phyloP scores from a whole-genome alignment of 805 yeast species.

The Millerozyma miso region DNA sequence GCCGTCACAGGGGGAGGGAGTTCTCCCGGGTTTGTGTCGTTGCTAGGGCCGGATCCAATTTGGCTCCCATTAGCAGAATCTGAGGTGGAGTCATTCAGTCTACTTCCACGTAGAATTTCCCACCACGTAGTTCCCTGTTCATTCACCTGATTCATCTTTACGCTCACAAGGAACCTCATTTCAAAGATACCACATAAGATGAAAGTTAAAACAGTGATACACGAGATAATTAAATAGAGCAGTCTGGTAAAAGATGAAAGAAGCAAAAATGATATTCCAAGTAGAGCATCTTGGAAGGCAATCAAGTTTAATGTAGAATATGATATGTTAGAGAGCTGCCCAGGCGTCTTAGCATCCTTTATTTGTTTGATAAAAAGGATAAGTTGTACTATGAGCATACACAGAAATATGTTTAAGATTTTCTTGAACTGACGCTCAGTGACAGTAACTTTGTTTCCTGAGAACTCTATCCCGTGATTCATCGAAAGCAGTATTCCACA shows the following conservation, averaged over 20 bases:
- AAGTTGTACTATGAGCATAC: constrained; percentile 48
- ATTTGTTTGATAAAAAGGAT: constrained; percentile 63
- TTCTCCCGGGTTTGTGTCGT: background rate
- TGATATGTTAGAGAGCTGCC: constrained; percentile 70
- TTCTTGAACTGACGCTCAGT: constrained; percentile 30
- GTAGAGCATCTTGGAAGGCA: constrained; percentile 67
- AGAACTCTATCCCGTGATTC: constrained; percentile 13
- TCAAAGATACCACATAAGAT: constrained; percentile 72
- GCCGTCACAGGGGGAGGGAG: background rate
- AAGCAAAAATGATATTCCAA: constrained; percentile 59
- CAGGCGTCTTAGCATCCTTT: constrained; percentile 71
- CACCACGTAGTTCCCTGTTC: constrained; percentile 65
- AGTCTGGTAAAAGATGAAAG: constrained; percentile 52
- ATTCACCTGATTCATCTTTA: constrained; percentile 66
- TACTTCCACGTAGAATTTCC: constrained; percentile 61
- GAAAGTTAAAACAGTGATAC: constrained; percentile 66
- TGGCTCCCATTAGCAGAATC: constrained; percentile 9
- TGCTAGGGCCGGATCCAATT: background rate
- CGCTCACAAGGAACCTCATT: constrained; percentile 64
- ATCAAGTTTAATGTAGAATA: constrained; percentile 51
- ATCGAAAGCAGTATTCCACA: constrained; percentile 59
- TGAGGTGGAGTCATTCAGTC: constrained; percentile 28
- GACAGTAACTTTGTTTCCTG: constrained; percentile 61
- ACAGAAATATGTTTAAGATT: constrained; percentile 41
- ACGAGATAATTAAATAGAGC: constrained; percentile 62